Percentiles rank a stretch among this genome's conserved stretches.
phyloP scores from a whole-genome alignment of 1,284 basidiomycete genomes.

The Trichosporon faecale region DNA sequence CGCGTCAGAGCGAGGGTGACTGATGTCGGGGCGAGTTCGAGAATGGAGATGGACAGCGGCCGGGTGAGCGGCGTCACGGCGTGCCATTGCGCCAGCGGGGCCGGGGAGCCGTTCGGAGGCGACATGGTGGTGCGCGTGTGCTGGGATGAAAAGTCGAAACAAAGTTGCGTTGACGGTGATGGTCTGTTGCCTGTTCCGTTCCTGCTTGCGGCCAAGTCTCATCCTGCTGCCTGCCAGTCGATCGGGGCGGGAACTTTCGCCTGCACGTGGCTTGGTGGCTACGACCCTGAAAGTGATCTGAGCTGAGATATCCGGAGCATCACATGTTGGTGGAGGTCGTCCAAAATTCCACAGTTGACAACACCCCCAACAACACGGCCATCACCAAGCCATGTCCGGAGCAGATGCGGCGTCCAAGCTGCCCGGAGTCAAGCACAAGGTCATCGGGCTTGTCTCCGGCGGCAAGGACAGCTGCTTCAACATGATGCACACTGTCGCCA shows the following conservation, averaged over 20 bases:
- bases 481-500: constrained; percentile 78
- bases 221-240: neutral
- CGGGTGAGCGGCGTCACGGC: constrained; percentile 47
- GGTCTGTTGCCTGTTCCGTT: neutral
- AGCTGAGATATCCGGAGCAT: neutral
- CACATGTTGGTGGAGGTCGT: constrained; percentile 2
- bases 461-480: constrained; percentile 99
- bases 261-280: constrained; percentile 3
- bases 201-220: neutral
- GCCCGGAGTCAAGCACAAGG: constrained; percentile 59
- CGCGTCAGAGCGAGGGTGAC: constrained; percentile 50
- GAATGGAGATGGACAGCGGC: constrained; percentile 49
- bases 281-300: neutral
- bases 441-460: constrained; percentile 90
- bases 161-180: neutral
- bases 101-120: constrained; percentile 21
- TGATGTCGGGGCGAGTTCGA: constrained; percentile 51
- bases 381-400: neutral
- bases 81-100: constrained; percentile 45
- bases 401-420: constrained; percentile 12
- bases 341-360: neutral
- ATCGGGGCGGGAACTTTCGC: constrained; percentile 6
- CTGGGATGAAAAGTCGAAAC: constrained; percentile 4
- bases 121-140: constrained; percentile 24
- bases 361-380: neutral